phyloP scores from a whole-genome alignment of 257 asterid species.

The Ballota nigra region DNA sequence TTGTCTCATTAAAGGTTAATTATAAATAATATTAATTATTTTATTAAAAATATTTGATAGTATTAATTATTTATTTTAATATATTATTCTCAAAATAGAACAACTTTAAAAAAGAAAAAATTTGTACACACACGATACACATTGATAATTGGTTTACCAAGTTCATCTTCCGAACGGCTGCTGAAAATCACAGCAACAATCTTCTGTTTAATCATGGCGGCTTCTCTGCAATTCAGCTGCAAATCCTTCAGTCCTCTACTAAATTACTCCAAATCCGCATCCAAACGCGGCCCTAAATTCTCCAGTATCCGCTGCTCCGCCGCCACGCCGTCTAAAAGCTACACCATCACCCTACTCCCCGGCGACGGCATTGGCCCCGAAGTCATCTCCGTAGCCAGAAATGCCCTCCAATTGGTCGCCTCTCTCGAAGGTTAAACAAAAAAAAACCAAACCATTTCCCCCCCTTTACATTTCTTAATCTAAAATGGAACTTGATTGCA shows the following conservation, averaged over 20 bases:
- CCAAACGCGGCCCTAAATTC: conserved; percentile 36
- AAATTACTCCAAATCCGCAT: conserved; percentile 27
- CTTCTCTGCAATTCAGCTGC: conserved; percentile 48
- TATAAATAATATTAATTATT: no score
- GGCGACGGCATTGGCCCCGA: conserved; percentile 98
- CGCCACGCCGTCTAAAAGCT: conserved; percentile 51
- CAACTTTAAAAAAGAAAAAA: no score
- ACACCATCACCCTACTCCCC: conserved; percentile 82
- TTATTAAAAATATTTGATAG: no score
- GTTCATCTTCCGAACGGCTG: neutral
- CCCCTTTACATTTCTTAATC: neutral
- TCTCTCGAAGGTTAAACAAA: conserved; percentile 61
- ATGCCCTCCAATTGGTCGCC: conserved; percentile 62
- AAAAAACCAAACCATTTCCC: neutral
- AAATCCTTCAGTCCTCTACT: conserved; percentile 32
- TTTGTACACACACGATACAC: no score
- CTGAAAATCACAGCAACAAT: neutral
- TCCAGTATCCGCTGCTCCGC: conserved; percentile 57
- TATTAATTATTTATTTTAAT: no score
- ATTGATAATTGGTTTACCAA: neutral
- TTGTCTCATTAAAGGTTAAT: no score
- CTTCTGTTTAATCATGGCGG: conserved; percentile 47
- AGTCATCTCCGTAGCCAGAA: conserved; percentile 78
- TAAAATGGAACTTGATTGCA: conserved; percentile 21
- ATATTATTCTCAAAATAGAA: no score